Evolutionary conservation across 140 eudicot genomes (phyloP).

Genomic region (Senecio squalidus): DNA sequence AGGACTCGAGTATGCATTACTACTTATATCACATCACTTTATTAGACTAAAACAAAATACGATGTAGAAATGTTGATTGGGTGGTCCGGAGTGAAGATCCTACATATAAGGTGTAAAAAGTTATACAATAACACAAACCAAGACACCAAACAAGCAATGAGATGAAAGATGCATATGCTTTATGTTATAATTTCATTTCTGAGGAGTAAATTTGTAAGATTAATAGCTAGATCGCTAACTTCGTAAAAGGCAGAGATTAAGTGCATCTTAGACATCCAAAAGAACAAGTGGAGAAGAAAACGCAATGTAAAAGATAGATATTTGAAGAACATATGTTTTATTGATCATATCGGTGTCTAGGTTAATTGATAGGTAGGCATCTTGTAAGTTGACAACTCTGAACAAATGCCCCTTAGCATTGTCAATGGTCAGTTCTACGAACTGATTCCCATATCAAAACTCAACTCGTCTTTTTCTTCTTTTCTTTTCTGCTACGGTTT

Average conservation of each 20-base stretch:
- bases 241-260: background rate
- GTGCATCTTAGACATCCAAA: background rate
- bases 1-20: constrained; percentile 13
- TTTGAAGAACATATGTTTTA: background rate
- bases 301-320: background rate
- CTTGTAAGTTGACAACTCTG: constrained; percentile 19
- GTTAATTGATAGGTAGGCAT: constrained; percentile 2
- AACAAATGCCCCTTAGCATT: constrained; percentile 31
- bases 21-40: background rate
- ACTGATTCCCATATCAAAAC: constrained; percentile 20
- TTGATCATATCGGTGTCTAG: constrained; percentile 1
- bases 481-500: constrained; percentile 21
- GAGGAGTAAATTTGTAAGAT: background rate
- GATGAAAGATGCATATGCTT: too few species aligned
- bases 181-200: too few species aligned
- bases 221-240: too few species aligned
- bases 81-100: background rate
- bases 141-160: background rate
- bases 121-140: background rate
- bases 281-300: background rate
- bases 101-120: background rate
- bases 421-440: constrained; percentile 22
- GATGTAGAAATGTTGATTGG: background rate
- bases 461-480: constrained; percentile 8
- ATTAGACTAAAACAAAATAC: background rate